Conservation (phyloP, 345 rosid genomes). For the Citrus unshiu region DNA sequence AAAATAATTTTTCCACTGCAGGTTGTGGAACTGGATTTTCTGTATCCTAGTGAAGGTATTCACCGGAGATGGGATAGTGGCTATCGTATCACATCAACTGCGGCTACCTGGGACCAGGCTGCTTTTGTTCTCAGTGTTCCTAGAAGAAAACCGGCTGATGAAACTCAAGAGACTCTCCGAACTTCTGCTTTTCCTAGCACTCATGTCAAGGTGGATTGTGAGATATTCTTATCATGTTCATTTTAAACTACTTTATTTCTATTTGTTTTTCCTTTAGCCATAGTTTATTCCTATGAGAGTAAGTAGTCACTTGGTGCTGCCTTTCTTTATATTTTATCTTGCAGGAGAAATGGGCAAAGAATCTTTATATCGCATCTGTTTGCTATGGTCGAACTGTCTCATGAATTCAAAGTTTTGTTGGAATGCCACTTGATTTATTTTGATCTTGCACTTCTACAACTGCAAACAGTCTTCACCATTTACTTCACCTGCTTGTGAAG, state of each 20-base stretch:
- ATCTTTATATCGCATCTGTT: slow-evolving; percentile 85
- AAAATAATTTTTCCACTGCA: slow-evolving; percentile 18
- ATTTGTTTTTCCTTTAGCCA: not conserved
- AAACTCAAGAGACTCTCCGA: slow-evolving; percentile 94
- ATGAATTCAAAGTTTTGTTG: slow-evolving; percentile 42
- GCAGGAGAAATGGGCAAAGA: slow-evolving; percentile 97
- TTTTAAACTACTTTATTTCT: not conserved
- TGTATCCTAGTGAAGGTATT: slow-evolving; percentile 98
- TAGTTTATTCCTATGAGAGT: not conserved
- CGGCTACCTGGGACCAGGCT: slow-evolving; percentile 92
- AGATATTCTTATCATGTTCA: not conserved
- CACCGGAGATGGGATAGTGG: slow-evolving; percentile 96
- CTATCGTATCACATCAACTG: slow-evolving; percentile 89
- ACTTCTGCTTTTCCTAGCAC: slow-evolving; percentile 95
- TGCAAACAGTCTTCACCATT: slow-evolving; percentile 13
- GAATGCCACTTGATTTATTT: slow-evolving; percentile 25
- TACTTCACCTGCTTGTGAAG: slow-evolving; percentile 21
- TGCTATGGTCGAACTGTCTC: slow-evolving; percentile 99
- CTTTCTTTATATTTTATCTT: slow-evolving; percentile 7
- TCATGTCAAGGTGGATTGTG: slow-evolving; percentile 73
- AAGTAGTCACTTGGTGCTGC: slow-evolving; percentile 2
- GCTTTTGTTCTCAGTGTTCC: slow-evolving; percentile 95
- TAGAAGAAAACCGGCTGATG: slow-evolving; percentile 78
- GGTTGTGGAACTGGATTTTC: slow-evolving; percentile 98
- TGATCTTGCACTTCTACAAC: slow-evolving; percentile 16